phyloP scores from a whole-genome alignment of 2,329 filamentous ascomycete species.

The Seiridium cupressi region DNA sequence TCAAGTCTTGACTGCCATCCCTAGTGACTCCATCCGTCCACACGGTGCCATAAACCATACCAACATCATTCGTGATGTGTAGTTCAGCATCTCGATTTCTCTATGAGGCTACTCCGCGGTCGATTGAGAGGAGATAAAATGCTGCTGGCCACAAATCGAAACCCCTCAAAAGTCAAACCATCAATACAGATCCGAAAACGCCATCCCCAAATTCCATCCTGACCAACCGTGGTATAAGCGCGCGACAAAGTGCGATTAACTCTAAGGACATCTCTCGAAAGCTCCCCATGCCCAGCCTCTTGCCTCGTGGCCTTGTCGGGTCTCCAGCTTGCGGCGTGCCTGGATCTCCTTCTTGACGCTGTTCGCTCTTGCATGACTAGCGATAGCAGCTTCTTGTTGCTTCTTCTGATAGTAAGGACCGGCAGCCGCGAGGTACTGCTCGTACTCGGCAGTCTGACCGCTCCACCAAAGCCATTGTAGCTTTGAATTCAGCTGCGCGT shows the following conservation, averaged over 20 bases:
- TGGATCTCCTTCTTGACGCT: constrained; percentile 25
- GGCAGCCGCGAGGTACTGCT: constrained; percentile 47
- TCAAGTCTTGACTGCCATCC: too few species aligned
- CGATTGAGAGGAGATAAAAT: too few species aligned
- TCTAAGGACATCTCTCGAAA: constrained; percentile 13
- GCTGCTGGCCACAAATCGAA: neutral
- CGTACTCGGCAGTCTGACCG: constrained; percentile 45
- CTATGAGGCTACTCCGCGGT: neutral
- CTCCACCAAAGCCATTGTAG: constrained; percentile 56
- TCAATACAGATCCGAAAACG: constrained; percentile 25
- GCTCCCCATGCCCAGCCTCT: constrained; percentile 22
- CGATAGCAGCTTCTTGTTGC: constrained; percentile 27
- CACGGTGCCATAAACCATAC: too few species aligned
- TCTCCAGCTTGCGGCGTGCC: constrained; percentile 23
- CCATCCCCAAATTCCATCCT: constrained; percentile 21
- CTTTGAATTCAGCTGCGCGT: constrained; percentile 55
- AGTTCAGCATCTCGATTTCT: neutral
- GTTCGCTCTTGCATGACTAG: constrained; percentile 24
- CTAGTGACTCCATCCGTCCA: too few species aligned
- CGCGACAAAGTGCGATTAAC: constrained; percentile 12
- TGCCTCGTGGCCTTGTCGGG: constrained; percentile 15
- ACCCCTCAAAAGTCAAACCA: constrained; percentile 1
- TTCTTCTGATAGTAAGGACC: constrained; percentile 37
- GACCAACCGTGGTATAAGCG: constrained; percentile 23
- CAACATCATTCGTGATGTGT: too few species aligned